phyloP scores from a whole-genome alignment of 2,329 filamentous ascomycete species.

The Byssoonygena ceratinophila region DNA sequence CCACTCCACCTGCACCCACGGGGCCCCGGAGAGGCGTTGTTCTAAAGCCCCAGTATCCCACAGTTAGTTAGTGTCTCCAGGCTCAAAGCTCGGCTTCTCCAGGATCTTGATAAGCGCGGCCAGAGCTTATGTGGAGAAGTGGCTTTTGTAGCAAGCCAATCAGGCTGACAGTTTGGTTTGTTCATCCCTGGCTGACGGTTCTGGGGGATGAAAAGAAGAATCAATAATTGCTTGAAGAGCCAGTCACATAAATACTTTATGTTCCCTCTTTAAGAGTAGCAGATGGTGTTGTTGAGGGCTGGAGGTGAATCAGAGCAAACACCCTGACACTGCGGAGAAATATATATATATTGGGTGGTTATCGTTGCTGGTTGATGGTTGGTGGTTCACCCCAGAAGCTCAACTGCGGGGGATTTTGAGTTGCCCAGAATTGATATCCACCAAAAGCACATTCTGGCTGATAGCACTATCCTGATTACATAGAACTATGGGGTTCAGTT shows the following conservation, averaged over 20 bases:
- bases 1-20: background rate
- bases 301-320: no score
- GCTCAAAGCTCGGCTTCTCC: background rate
- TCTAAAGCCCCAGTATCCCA: background rate
- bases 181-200: no score
- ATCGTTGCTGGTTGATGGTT: no score
- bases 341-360: no score
- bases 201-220: no score
- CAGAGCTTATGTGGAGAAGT: background rate
- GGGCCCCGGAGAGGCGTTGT: background rate
- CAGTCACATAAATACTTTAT: background rate
- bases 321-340: no score
- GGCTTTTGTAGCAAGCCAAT: background rate
- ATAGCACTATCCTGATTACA: no score
- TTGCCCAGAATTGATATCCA: background rate
- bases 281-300: no score
- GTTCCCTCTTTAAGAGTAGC: no score
- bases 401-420: background rate
- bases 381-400: background rate
- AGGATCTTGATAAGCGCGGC: background rate
- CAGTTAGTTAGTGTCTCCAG: background rate
- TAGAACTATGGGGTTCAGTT: no score
- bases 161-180: background rate
- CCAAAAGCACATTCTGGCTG: background rate
- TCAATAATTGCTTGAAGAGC: background rate